Percentiles rank a stretch among this genome's conserved stretches.
These are phyloP conservation scores for Miscanthus sacchariflorus DNA, from an alignment of 202 grass and related monocot genomes.

Conservation along the genomic window DNA sequence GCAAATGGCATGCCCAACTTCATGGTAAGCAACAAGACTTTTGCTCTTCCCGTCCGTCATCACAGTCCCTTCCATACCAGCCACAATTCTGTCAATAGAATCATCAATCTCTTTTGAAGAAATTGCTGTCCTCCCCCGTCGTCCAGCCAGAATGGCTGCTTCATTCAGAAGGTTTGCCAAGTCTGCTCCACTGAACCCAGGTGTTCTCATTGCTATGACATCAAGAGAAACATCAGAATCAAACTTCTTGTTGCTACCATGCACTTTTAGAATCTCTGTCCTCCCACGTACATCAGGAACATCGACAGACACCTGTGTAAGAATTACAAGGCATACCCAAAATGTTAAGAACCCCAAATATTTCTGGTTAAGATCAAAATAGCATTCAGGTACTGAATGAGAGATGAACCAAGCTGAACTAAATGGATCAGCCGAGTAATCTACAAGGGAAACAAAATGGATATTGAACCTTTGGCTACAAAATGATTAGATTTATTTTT, in stretches of 20 bases:
- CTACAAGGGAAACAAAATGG: not conserved
- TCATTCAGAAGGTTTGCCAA: slow-evolving; percentile 98
- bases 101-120: slow-evolving; percentile 98
- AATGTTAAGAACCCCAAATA: slow-evolving; percentile 9
- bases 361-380: slow-evolving; percentile 18
- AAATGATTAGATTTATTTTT: not conserved
- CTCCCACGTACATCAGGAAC: slow-evolving; percentile 97
- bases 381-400: not conserved
- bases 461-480: not conserved
- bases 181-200: slow-evolving; percentile 99
- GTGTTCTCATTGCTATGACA: slow-evolving; percentile 97
- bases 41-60: slow-evolving; percentile 99
- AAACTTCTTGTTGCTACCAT: slow-evolving; percentile 93
- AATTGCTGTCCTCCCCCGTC: slow-evolving; percentile 80
- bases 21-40: slow-evolving; percentile 99
- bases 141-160: slow-evolving; percentile 92
- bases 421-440: not conserved
- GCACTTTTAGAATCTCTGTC: slow-evolving; percentile 97
- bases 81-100: slow-evolving; percentile 99
- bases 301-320: slow-evolving; percentile 84
- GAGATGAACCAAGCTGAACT: slow-evolving; percentile 29
- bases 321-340: slow-evolving; percentile 19
- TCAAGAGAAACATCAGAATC: slow-evolving; percentile 97
- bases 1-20: slow-evolving; percentile 98
- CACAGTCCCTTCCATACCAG: slow-evolving; percentile 99